Evolutionary conservation across 495 filamentous ascomycete genomes (phyloP).

Genomic region (Penicillium pulvis): DNA sequence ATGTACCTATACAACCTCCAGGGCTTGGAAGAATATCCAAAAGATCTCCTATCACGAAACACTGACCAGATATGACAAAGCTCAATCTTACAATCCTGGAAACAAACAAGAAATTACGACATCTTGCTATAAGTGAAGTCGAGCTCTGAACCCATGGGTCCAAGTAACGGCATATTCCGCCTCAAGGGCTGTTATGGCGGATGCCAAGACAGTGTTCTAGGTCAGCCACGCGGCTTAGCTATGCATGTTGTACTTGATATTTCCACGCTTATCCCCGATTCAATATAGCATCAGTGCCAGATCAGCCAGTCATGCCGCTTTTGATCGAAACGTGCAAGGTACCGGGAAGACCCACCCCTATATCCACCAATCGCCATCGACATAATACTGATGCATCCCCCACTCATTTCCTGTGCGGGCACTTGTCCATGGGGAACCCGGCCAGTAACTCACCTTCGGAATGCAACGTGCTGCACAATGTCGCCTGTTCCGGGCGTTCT

Average conservation of each 20-base stretch:
- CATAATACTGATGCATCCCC: background rate
- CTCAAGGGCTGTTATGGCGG: too few species aligned
- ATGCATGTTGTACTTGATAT: background rate
- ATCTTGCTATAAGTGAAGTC: too few species aligned
- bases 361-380: background rate
- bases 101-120: too few species aligned
- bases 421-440: background rate
- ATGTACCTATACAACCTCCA: too few species aligned
- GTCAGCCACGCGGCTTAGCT: slow-evolving; percentile 1
- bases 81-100: too few species aligned
- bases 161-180: too few species aligned
- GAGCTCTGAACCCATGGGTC: too few species aligned
- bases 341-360: background rate
- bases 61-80: too few species aligned
- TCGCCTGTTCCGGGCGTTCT: background rate
- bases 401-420: background rate
- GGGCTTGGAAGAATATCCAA: too few species aligned
- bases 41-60: too few species aligned
- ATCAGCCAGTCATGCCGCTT: slow-evolving; percentile 12
- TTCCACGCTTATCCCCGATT: background rate
- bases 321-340: slow-evolving; percentile 17
- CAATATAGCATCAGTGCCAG: background rate
- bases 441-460: slow-evolving; percentile 5
- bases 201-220: background rate
- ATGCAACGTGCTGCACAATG: slow-evolving; percentile 12